Conservation (phyloP, 192 early-diverging fungal species). For the Thoreauomyces humboldtii region DNA sequence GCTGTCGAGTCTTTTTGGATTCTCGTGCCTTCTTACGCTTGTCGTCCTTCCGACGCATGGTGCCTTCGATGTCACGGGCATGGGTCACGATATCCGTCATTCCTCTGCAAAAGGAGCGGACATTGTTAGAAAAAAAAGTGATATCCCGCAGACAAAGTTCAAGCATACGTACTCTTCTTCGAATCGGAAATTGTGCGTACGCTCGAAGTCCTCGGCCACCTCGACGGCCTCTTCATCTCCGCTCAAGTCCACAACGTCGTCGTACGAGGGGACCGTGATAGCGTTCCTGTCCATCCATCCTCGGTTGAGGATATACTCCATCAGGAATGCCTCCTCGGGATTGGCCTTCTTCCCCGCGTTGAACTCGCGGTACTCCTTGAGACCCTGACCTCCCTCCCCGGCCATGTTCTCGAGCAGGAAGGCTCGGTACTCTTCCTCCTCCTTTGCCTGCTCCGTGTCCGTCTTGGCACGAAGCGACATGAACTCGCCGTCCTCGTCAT, state of each 20-base stretch:
- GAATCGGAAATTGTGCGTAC: slow-evolving; percentile 89
- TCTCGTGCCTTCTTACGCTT: slow-evolving; percentile 75
- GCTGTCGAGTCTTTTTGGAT: slow-evolving; percentile 68
- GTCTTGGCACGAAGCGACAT: slow-evolving; percentile 73
- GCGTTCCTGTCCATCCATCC: slow-evolving; percentile 87
- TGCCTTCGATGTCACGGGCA: slow-evolving; percentile 77
- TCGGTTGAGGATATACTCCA: slow-evolving; percentile 88
- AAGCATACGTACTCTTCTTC: slow-evolving; percentile 69
- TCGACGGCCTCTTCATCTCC: slow-evolving; percentile 77
- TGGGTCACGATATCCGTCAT: slow-evolving; percentile 69
- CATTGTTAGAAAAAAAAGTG: background rate
- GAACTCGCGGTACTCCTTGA: slow-evolving; percentile 56
- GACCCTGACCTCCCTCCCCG: slow-evolving; percentile 47
- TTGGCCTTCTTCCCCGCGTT: slow-evolving; percentile 30
- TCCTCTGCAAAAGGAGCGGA: slow-evolving; percentile 30
- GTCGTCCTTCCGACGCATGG: slow-evolving; percentile 79
- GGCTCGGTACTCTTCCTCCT: slow-evolving; percentile 85
- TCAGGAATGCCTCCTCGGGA: slow-evolving; percentile 69
- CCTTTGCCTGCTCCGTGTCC: slow-evolving; percentile 70
- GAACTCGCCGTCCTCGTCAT: slow-evolving; percentile 69
- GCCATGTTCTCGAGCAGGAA: slow-evolving; percentile 85
- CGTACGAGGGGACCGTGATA: slow-evolving; percentile 59
- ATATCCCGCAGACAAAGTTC: background rate
- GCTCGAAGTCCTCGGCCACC: slow-evolving; percentile 82
- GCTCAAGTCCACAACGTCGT: slow-evolving; percentile 68